Base-by-base conservation (phyloP, 2,329 filamentous ascomycete genomes). In the Davidsoniella eucalypti region DNA sequence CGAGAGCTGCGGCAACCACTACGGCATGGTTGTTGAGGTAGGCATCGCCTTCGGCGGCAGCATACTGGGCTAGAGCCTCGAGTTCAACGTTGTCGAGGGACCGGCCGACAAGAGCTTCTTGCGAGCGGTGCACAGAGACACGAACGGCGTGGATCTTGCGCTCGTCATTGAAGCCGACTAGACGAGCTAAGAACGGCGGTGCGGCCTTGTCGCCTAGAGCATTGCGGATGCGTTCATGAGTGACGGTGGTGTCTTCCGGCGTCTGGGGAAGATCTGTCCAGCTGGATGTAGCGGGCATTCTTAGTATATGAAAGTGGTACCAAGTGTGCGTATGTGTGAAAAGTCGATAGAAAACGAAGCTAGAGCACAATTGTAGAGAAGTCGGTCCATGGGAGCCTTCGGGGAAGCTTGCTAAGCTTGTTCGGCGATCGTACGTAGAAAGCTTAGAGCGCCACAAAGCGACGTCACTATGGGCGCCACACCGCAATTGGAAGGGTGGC, bases 21-120 rank as follows among this genome's bases (percentile, higher is more conserved):
- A 58, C 62, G 42, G 61, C 57, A 18, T 65, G 57, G 47, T 59
- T 60, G 25, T 56, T 57, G 43, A 62, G 52, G 9, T 50, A 33
- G 18, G 55, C 49, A 17, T 56, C 43, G 39, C 52, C 49, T 42
- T 52, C 51, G 9, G 43, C 16, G 4, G 50, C 43, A 21, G 60
- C 59, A 53, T 65, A 58, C 52, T 64, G 62, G 12, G 60, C 57
- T 38, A 68, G 55, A 23, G 61, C 63, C 38, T 60, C 60, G 9
- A 63, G 60, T 55, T 68, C 65, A n/a, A 56, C 52, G 47, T 67
- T 63, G 37, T 58, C 61, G 12, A 67, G 57, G 6, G 58, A 57
- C 9, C 63, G 59, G 37, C 60, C 56, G 23, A 59, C 58, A 7
- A 57, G 59, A 14, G 59, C 56, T 14, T 52, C 45, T 18, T 52